phyloP scores from a whole-genome alignment of 805 yeast species.

The Kuraishia capsulata region DNA sequence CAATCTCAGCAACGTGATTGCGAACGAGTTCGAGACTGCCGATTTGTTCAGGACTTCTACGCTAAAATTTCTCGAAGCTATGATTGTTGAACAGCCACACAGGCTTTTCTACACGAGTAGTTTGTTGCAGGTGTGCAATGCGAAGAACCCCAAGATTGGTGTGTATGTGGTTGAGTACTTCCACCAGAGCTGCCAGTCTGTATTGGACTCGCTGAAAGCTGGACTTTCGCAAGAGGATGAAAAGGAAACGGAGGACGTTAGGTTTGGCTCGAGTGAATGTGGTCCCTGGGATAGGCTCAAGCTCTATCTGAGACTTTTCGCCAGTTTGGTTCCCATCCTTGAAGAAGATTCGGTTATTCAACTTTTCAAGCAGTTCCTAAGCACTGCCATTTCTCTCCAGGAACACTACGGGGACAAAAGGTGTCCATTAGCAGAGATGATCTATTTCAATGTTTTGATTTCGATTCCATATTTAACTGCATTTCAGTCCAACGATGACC shows the following conservation, averaged over 20 bases:
- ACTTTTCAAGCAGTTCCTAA: constrained; percentile 45
- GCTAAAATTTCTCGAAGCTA: constrained; percentile 56
- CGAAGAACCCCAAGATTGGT: constrained; percentile 57
- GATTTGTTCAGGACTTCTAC: constrained; percentile 51
- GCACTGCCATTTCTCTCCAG: constrained; percentile 49
- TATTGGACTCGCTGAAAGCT: constrained; percentile 27
- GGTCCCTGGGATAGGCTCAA: constrained; percentile 70
- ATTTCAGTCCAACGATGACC: constrained; percentile 13
- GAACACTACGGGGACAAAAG: constrained; percentile 23
- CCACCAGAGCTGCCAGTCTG: constrained; percentile 51
- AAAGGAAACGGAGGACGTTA: constrained; percentile 6
- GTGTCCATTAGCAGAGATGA: constrained; percentile 56
- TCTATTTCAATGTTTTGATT: constrained; percentile 52
- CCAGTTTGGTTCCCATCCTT: constrained; percentile 56
- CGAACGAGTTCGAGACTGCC: constrained; percentile 54
- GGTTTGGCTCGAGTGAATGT: constrained; percentile 22
- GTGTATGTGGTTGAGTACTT: constrained; percentile 60
- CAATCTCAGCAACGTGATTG: constrained; percentile 57
- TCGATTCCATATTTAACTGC: constrained; percentile 49
- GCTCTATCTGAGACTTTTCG: constrained; percentile 59
- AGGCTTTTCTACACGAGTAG: constrained; percentile 68
- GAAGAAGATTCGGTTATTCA: constrained; percentile 31
- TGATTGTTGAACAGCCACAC: constrained; percentile 84
- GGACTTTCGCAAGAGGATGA: constrained; percentile 3
- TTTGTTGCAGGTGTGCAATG: constrained; percentile 56